Percentiles rank a stretch among this genome's conserved stretches.
These are phyloP conservation scores for Closterium sp. DNA, from an alignment of 139 green algal species.

Conservation along the genomic window DNA sequence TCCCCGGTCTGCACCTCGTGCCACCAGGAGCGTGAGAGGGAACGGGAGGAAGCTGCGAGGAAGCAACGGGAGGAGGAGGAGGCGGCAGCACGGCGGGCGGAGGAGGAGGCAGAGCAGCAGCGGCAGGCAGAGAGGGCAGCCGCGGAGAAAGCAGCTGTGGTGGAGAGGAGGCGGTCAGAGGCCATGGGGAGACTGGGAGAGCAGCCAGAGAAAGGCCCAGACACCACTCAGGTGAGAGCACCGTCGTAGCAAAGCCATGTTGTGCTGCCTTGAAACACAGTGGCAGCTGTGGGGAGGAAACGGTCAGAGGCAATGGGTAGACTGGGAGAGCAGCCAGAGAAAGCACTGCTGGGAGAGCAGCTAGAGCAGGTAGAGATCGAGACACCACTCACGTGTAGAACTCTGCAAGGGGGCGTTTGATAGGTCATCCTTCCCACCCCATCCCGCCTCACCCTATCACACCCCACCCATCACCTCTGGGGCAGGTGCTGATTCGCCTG, in stretches of 20 bases:
- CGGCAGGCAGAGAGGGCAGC: slow-evolving; percentile 5
- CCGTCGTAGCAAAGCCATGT: no score
- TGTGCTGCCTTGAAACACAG: neutral
- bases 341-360: slow-evolving; percentile 5
- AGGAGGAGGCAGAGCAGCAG: slow-evolving; percentile 29
- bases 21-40: slow-evolving; percentile 2
- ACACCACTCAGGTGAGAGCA: slow-evolving; percentile 43
- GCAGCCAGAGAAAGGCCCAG: slow-evolving; percentile 54
- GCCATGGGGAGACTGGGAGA: slow-evolving; percentile 31
- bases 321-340: slow-evolving; percentile 49
- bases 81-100: neutral
- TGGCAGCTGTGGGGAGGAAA: neutral
- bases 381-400: neutral
- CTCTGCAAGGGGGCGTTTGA: neutral
- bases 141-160: slow-evolving; percentile 8
- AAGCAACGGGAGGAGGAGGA: slow-evolving; percentile 26
- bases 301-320: slow-evolving; percentile 32
- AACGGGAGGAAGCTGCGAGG: slow-evolving; percentile 25
- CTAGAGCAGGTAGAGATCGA: neutral
- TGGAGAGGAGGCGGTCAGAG: slow-evolving; percentile 34
- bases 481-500: slow-evolving; percentile 42
- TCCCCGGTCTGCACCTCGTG: neutral
- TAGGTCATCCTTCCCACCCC: neutral
- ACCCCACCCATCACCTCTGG: neutral
- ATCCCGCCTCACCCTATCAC: neutral